phyloP scores from a whole-genome alignment of 805 yeast species.

The Candida endomychidarum region DNA sequence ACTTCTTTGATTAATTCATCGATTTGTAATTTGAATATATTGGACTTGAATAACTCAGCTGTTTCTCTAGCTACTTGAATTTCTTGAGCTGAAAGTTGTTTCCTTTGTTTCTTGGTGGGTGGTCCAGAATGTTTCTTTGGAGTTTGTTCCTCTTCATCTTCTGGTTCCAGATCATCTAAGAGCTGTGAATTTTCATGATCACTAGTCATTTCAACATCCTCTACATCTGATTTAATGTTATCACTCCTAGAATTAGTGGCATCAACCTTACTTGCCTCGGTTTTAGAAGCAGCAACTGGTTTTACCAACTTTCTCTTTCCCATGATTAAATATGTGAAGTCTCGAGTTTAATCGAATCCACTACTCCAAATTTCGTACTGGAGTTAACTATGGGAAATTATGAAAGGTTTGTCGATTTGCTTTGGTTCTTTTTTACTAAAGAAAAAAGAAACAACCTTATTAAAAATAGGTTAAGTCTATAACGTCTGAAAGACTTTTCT shows the following conservation, averaged over 20 bases:
- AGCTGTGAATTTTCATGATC: background rate
- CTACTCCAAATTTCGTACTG: background rate
- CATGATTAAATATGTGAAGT: constrained; percentile 6
- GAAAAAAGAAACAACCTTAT: constrained; percentile 4
- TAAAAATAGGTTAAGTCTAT: background rate
- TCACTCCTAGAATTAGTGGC: background rate
- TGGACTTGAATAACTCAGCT: constrained; percentile 90
- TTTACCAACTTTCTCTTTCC: constrained; percentile 12
- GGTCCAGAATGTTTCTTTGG: constrained; percentile 13
- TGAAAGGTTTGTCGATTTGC: background rate
- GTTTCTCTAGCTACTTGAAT: constrained; percentile 91
- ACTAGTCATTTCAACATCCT: background rate
- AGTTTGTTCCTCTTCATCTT: constrained; percentile 1
- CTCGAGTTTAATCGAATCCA: background rate
- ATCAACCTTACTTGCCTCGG: background rate
- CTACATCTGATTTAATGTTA: too few relatives aligned
- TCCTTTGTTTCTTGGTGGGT: constrained; percentile 35
- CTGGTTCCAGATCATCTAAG: background rate
- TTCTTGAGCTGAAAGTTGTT: constrained; percentile 67
- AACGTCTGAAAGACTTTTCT: constrained; percentile 5
- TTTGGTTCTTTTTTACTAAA: constrained; percentile 4
- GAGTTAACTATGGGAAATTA: background rate
- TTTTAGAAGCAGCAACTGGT: constrained; percentile 2
- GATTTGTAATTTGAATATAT: constrained; percentile 91
- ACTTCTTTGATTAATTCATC: constrained; percentile 87